Evolutionary conservation across 2,329 filamentous ascomycete genomes (phyloP).

Genomic region (Bipolaris cookei): DNA sequence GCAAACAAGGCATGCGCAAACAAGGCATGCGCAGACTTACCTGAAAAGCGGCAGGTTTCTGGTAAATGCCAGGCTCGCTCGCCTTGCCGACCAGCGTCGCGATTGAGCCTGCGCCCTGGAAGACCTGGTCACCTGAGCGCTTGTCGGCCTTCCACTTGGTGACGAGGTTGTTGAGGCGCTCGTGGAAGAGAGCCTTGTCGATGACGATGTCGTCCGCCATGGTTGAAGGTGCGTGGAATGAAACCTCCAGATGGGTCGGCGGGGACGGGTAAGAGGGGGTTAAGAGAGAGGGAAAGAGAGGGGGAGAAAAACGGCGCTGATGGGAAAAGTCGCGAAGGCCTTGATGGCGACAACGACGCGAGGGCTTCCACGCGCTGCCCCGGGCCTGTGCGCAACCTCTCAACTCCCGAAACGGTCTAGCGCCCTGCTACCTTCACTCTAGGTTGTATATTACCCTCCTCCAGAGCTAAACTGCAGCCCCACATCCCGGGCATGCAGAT

Average conservation of each 20-base stretch:
- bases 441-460: not conserved
- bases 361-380: conserved; percentile 22
- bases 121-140: conserved; percentile 81
- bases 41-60: conserved; percentile 97
- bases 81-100: conserved; percentile 94
- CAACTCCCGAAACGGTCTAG: conserved; percentile 11
- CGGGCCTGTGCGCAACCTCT: conserved; percentile 15
- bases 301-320: conserved; percentile 21
- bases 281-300: conserved; percentile 12
- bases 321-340: conserved; percentile 34
- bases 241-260: conserved; percentile 27
- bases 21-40: conserved; percentile 58
- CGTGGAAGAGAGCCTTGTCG: conserved; percentile 91
- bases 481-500: not conserved
- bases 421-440: not conserved
- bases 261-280: conserved; percentile 8
- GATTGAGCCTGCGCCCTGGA: conserved; percentile 85
- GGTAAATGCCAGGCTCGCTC: conserved; percentile 76
- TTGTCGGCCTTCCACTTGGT: conserved; percentile 97
- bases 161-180: conserved; percentile 85
- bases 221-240: conserved; percentile 36
- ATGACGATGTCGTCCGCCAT: conserved; percentile 84
- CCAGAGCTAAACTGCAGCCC: not conserved
- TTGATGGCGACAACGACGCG: conserved; percentile 29
- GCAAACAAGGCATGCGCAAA: not conserved